Base-by-base conservation (phyloP, 2,329 filamentous ascomycete genomes). In the Colletotrichum cereale region DNA sequence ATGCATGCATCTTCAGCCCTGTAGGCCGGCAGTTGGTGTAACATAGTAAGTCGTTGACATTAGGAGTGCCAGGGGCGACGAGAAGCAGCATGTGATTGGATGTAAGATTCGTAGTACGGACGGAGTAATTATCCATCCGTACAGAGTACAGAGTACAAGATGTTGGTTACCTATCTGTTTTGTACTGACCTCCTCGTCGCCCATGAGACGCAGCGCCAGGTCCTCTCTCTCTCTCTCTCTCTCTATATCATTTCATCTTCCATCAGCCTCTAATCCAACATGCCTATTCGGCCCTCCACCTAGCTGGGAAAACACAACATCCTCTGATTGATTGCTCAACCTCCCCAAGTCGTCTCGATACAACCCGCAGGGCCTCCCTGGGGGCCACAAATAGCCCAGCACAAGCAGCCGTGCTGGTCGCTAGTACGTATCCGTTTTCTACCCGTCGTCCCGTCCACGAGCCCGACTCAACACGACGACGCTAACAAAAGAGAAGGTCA, bases 401-500 rank as follows among this genome's bases (percentile, higher is more conserved):
- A 42, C 21, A 14, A 18, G 58, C 31, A 24, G 44, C 44, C 29
- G 42, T 50, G 42, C 58, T 42, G 31, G 48, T 52, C 26, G 26
- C 26, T 31, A 31, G 34, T 62, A 31, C 34, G 34, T 62, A 31
- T 47, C 14, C 29, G 31, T 34, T n/a, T 5, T 8, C 29, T 50
- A 38, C 34, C 58, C 65, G 58, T 53, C 24, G 40, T 38, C n/a
- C 10, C n/a, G 53, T 44, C 58, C 53, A 64, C 47, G 21, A 60
- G 58, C 40, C 65, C 29, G 10, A 10, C 36, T 2, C 21, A 8
- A 42, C 24, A 55, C 34, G 8, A 55, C 56, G 47, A 16, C 68
- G 52, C 68, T 63, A 53, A 31, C 44, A 26, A 26, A 62, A 53
- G 2, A 48, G 40, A 31, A 47, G 31, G n/a, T 31, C 34, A 47